These are phyloP conservation scores for Wickerhamomyces chambardii DNA, from an alignment of 805 yeast genomes.

Conservation along the genomic window DNA sequence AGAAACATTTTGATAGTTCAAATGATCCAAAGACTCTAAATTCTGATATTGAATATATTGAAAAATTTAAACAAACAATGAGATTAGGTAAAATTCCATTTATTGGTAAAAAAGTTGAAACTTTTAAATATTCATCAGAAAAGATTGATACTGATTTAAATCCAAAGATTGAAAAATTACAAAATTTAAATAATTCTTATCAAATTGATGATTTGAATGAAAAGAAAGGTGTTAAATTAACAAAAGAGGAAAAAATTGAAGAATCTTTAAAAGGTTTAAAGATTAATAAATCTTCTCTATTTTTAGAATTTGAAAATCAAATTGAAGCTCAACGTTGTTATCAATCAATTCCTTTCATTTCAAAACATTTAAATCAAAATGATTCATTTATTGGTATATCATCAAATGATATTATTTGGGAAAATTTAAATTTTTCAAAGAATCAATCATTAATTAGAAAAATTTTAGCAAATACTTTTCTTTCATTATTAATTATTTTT, in stretches of 20 bases:
- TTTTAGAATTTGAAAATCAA: conserved; percentile 76
- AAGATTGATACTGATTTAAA: conserved; percentile 59
- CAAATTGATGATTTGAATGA: no score
- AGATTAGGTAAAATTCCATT: conserved; percentile 52
- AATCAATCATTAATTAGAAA: conserved; percentile 48
- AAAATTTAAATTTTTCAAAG: conserved; percentile 52
- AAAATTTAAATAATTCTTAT: conserved; percentile 40
- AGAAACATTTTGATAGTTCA: conserved; percentile 34
- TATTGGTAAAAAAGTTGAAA: conserved; percentile 78
- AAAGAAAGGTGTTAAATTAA: no score
- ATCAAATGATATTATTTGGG: conserved; percentile 86
- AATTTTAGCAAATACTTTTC: conserved; percentile 49
- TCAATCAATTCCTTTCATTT: conserved; percentile 64
- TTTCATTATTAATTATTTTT: conserved; percentile 65
- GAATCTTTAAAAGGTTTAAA: no score
- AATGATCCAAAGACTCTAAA: conserved; percentile 48
- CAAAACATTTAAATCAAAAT: conserved; percentile 27
- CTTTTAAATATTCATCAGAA: conserved; percentile 65
- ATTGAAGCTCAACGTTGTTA: conserved; percentile 82
- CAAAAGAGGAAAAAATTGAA: no score
- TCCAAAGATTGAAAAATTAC: conserved; percentile 50
- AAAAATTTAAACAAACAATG: conserved; percentile 84
- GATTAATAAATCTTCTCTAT: no score
- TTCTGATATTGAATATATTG: conserved; percentile 67
- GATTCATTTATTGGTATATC: conserved; percentile 47